Base-by-base conservation (phyloP, 2,329 filamentous ascomycete genomes). In the Elsinoe arachidis region DNA sequence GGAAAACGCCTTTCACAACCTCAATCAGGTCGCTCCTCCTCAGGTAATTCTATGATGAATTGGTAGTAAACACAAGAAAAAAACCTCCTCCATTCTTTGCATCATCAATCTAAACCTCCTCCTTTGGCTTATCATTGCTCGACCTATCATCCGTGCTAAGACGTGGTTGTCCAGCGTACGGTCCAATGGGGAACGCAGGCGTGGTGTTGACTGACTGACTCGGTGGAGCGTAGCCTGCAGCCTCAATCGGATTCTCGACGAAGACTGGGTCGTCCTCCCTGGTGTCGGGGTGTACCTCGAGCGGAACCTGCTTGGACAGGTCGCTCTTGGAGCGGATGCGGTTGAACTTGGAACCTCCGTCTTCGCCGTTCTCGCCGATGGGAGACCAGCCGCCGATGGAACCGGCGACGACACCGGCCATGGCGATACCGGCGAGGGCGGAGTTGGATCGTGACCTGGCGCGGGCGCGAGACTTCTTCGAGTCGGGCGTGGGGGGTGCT, bases 351-450 rank as follows among this genome's bases (percentile, higher is more conserved):
- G 73, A 59, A 6, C 72, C 73, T 56, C 72, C 72, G 44, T 49
- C 59, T 35, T 71, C 66, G 37, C 65, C 65, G 33, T 80, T 74
- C 59, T 85, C 84, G 10, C 38, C 33, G 56, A 84, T 80, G 1
- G 87, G 87, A 49, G 86, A 88, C 87, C 87, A 91, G 30, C 85
- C 70, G 11, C 68, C 86, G 34, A 91, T 81, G 65, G 85, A 86
- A 43, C 86, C 87, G 7, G 87, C 88, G 52, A 91, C 82, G 58
- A 91, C 85, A 60, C 88, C 88, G n/a, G 87, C 86, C 87, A 90
- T 90, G 60, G 90, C 87, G 6, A 85, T 84, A 1, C 86, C 84
- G 1, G 87, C 87, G 10, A 91, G 77, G 1, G 86, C 86, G 26
- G 86, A 90, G 67, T 82, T 86, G 43, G 85, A 88, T 62, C 84